phyloP scores from a whole-genome alignment of 2,329 filamentous ascomycete genomes.

The Pseudocercospora ulei region DNA sequence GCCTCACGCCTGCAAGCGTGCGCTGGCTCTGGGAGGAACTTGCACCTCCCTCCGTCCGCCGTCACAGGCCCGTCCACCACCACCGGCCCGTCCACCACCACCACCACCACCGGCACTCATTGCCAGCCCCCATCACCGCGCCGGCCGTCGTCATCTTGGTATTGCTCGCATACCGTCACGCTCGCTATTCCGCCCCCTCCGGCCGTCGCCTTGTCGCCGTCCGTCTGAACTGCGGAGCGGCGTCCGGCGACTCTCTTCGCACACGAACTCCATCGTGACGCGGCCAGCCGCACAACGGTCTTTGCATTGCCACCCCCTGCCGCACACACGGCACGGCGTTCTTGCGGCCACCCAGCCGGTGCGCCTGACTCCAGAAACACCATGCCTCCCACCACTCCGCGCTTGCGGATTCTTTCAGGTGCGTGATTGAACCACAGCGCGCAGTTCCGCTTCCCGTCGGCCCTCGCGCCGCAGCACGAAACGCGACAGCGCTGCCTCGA shows the following conservation, averaged over 20 bases:
- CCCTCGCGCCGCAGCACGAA: neutral
- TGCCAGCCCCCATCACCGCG: conserved; percentile 8
- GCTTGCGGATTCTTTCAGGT: conserved; percentile 58
- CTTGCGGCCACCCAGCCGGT: conserved; percentile 14
- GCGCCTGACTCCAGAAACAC: conserved; percentile 15
- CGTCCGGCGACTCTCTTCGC: conserved; percentile 4
- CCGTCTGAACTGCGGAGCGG: conserved; percentile 4
- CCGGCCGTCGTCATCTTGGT: conserved; percentile 17
- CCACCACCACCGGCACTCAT: conserved; percentile 1
- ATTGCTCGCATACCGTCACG: conserved; percentile 26
- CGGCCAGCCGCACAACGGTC: conserved; percentile 14
- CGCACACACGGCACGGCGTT: conserved; percentile 3
- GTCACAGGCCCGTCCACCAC: conserved; percentile 1
- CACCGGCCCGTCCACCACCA: conserved; percentile 2
- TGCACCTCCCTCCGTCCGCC: conserved; percentile 3
- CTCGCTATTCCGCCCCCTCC: conserved; percentile 21
- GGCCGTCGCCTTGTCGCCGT: conserved; percentile 2
- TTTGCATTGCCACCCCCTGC: conserved; percentile 14
- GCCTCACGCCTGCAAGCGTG: conserved; percentile 5
- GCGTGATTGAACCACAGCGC: conserved; percentile 33
- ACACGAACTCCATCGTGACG: conserved; percentile 7
- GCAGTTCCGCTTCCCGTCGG: conserved; percentile 2
- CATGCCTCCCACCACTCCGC: conserved; percentile 52
- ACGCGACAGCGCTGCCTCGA: conserved; percentile 4
- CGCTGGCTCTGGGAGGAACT: conserved; percentile 8